Evolutionary conservation across 2,329 filamentous ascomycete genomes (phyloP), one percentile per base, ranked within the genome.

Genomic region (Trichocomaceae sp.): DNA sequence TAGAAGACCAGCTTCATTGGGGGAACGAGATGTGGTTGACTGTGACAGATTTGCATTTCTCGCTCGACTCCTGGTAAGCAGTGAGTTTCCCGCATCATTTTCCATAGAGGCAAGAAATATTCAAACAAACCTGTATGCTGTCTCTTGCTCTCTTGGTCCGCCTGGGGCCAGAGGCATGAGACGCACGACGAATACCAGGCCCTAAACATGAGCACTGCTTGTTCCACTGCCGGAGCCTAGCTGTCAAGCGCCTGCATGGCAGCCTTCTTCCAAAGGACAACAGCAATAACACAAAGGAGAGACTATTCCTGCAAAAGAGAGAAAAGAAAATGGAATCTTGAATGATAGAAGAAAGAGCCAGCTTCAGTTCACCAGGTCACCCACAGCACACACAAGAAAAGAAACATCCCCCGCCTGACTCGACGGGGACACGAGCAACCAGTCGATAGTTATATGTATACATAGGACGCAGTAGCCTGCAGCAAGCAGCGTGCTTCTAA

Each of bases 1-100:
- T 72, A 72, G 51, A 74, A 65, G 41, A 65, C 66, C 58, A 75
- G 63, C 60, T 72, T 74, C 73, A 76, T 77, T 6, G 75, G 74
- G 23, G 73, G 69, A 46, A 76, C 69, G 42, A 75, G 69, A 61
- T 72, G 70, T 57, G 76, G 76, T 61, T 77, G 75, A 52, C 70
- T 67, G 55, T 73, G 68, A 62, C 69, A 74, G 63, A 77, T 64
- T 62, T 67, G 63, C 72, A 75, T 74, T 56, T 74, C 69, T 60
- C 72, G 68, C 55, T 75, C 66, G 41, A 71, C 59, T 42, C 67
- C 72, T 75, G 50, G 22, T 29, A 20, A 5, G 8, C 12, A 22
- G 22, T 51, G 23, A 54, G 50, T 22, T 41, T 19, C n/a, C 12
- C 12, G 33, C 13, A 2, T 37, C 35, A 39, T 39, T 17, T 39